phyloP scores from a whole-genome alignment of 306 rosid genomes.

The Vigna radiata region DNA sequence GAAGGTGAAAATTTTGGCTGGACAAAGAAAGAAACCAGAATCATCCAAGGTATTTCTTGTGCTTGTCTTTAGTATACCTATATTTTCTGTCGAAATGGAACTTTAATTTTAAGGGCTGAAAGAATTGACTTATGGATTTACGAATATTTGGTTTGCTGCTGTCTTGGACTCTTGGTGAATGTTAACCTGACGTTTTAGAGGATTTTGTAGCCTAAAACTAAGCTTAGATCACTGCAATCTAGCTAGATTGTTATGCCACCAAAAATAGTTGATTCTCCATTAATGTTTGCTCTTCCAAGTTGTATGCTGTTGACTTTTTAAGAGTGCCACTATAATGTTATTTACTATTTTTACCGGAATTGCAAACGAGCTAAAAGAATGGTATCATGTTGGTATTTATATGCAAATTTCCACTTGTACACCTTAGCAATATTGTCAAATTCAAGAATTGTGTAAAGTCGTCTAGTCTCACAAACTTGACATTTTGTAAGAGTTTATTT shows the following conservation, averaged over 20 bases:
- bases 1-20: no score
- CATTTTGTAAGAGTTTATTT: no score
- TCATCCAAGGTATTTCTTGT: no score
- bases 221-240: constrained; percentile 1
- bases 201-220: constrained; percentile 4
- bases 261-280: constrained; percentile 1
- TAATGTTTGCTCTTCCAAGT: background rate
- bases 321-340: background rate
- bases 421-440: background rate
- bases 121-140: background rate
- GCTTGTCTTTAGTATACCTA: background rate
- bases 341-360: constrained; percentile 5
- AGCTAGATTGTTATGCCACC: constrained; percentile 14
- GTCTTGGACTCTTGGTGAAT: background rate
- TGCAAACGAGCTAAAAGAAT: background rate
- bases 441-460: background rate
- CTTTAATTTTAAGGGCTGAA: constrained; percentile 23
- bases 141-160: background rate
- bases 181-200: constrained; percentile 1
- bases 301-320: constrained; percentile 9
- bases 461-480: no score
- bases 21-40: no score
- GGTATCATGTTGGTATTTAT: no score
- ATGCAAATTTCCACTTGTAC: no score
- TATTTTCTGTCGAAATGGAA: constrained; percentile 22